Evolutionary conservation across 495 filamentous ascomycete species (phyloP), one percentile per base, ranked within the genome.

Genomic region (Parachaetomium inaequale): DNA sequence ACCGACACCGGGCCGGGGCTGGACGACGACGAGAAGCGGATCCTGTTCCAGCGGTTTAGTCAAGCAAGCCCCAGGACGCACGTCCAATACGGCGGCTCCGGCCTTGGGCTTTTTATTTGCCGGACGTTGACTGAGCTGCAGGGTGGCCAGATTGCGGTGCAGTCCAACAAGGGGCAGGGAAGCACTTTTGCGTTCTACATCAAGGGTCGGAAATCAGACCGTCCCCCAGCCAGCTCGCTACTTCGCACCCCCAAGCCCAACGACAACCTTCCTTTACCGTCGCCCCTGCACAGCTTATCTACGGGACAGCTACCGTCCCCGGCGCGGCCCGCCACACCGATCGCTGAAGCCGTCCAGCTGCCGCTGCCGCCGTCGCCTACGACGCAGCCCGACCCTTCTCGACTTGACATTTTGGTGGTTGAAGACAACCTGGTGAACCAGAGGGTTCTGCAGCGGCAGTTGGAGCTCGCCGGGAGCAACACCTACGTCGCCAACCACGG

Each of bases 391-490:
- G 23, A 25, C 1, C 15, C 38, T 12, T 0, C 8, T 6, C 6
- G 17, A 0, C 70, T 78, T 28, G 77, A 82, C 45, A 74, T 84
- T 6, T 80, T 94, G 4, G 85, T 96, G 19, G 90, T 94, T 0
- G 91, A 96, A 72, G 91, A 93, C 69, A 94, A 96, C 65, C 70
- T 91, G 4, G 88, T 96, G 42, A 93, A 93, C 67, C 87, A 89
- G 65, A 82, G 79, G 42, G 88, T 93, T 2, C 71, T 93, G 14
- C 81, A 87, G 60, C 85, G 87, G 42, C 88, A 91, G 66, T 79
- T 96, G 21, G 76, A 81, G 38, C 87, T 87, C 34, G 73, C 84
- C 11, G 90, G 90, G 11, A 91, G 86, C 66, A 79, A 80, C 29
- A 86, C 88, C 6, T 76, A 84, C 42, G 82, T 91, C 1, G 91